These are phyloP conservation scores for Cajanus cajan DNA, from an alignment of 306 rosid species.

Conservation along the genomic window DNA sequence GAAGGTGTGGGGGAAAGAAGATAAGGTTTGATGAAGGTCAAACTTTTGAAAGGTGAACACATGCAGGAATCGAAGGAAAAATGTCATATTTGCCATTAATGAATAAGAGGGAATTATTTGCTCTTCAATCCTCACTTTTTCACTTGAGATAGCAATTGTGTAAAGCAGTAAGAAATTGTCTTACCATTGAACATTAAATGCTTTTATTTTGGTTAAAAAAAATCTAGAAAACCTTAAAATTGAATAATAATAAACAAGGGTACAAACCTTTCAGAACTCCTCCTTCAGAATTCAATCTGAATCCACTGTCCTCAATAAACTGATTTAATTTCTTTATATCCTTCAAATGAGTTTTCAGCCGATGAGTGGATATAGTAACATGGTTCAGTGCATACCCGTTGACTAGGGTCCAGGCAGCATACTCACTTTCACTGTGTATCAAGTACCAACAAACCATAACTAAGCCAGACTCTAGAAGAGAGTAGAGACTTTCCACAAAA, in stretches of 20 bases:
- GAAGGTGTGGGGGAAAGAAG: neutral
- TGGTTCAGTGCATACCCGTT: constrained; percentile 93
- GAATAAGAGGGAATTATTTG: neutral
- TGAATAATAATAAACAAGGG: constrained; percentile 13
- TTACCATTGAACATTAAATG: neutral
- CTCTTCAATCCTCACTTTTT: neutral
- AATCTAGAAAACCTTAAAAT: neutral
- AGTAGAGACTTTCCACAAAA: constrained; percentile 1
- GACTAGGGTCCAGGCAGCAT: constrained; percentile 97
- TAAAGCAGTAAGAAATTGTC: neutral
- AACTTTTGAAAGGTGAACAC: neutral
- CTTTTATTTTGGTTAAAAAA: neutral
- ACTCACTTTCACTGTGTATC: constrained; percentile 79
- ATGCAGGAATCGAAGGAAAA: neutral
- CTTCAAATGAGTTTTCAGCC: constrained; percentile 67
- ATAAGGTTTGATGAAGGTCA: neutral
- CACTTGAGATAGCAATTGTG: neutral
- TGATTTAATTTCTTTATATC: constrained; percentile 64
- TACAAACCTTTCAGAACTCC: constrained; percentile 81
- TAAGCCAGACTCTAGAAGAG: neutral
- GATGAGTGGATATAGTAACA: constrained; percentile 83
- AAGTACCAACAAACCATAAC: constrained; percentile 24
- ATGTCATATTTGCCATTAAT: neutral
- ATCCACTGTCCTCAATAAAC: constrained; percentile 76
- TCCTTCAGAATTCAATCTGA: constrained; percentile 88